These are phyloP conservation scores for Schrenkiella parvula DNA, from an alignment of 345 rosid genomes.

Conservation along the genomic window DNA sequence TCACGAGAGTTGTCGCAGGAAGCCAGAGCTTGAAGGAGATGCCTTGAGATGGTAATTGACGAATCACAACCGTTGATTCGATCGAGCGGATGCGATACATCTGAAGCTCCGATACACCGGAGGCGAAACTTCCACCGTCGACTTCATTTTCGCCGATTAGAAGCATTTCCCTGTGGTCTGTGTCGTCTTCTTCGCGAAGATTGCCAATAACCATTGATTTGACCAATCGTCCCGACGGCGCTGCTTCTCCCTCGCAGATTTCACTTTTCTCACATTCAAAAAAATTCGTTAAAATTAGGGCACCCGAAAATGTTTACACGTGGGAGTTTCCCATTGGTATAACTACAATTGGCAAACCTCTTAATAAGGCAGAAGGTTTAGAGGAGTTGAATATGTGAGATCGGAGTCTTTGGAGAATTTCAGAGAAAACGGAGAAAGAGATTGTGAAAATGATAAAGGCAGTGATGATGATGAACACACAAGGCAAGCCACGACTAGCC, in stretches of 20 bases:
- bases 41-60: constrained; percentile 54
- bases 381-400: neutral
- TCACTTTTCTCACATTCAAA: neutral
- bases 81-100: constrained; percentile 43
- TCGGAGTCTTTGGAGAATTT: neutral
- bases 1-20: constrained; percentile 64
- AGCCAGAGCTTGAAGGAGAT: constrained; percentile 53
- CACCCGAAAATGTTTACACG: neutral
- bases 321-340: neutral
- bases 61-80: constrained; percentile 46
- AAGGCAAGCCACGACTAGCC: constrained; percentile 90
- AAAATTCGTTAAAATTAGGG: neutral
- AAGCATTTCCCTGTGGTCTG: constrained; percentile 27
- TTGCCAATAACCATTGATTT: neutral
- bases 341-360: neutral
- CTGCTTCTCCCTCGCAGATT: neutral
- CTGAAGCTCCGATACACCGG: constrained; percentile 14
- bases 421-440: neutral
- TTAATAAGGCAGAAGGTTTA: neutral
- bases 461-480: constrained; percentile 80
- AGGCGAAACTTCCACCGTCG: neutral
- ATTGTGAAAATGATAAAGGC: constrained; percentile 64
- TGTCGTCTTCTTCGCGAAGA: constrained; percentile 21
- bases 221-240: neutral
- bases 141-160: neutral